phyloP scores from a whole-genome alignment of 2,329 filamentous ascomycete species.

The Exserohilum rostratum region DNA sequence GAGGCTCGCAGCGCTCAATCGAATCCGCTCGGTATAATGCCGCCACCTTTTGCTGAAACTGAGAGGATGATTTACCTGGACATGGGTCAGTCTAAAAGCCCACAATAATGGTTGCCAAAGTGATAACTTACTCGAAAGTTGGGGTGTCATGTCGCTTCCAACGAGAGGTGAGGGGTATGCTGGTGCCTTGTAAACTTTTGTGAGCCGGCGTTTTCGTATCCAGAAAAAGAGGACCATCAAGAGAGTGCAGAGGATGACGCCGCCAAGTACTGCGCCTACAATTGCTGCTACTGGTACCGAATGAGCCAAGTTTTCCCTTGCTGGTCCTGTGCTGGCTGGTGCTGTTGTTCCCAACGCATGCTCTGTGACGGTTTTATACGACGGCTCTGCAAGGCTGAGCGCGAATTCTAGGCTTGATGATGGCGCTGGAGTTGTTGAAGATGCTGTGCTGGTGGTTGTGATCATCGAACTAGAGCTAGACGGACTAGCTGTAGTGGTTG shows the following conservation, averaged over 20 bases:
- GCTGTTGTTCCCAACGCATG: background rate
- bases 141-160: constrained; percentile 33
- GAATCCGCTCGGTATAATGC: constrained; percentile 9
- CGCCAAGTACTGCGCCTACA: constrained; percentile 32
- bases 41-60: constrained; percentile 1
- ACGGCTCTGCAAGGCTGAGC: background rate
- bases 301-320: background rate
- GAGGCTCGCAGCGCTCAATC: constrained; percentile 8
- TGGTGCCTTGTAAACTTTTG: constrained; percentile 29
- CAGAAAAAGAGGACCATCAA: constrained; percentile 16
- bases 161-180: constrained; percentile 31
- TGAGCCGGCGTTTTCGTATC: constrained; percentile 16
- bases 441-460: background rate
- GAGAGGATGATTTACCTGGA: constrained; percentile 1
- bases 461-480: background rate
- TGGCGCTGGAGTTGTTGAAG: background rate
- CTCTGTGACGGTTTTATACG: constrained; percentile 8
- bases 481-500: background rate
- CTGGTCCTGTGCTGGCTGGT: constrained; percentile 1
- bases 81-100: background rate
- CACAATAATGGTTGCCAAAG: background rate
- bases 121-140: constrained; percentile 5
- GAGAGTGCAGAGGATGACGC: constrained; percentile 16
- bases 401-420: background rate
- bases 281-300: constrained; percentile 24